Base-by-base conservation (phyloP, 83 land plant genomes). In the Picea abies region DNA sequence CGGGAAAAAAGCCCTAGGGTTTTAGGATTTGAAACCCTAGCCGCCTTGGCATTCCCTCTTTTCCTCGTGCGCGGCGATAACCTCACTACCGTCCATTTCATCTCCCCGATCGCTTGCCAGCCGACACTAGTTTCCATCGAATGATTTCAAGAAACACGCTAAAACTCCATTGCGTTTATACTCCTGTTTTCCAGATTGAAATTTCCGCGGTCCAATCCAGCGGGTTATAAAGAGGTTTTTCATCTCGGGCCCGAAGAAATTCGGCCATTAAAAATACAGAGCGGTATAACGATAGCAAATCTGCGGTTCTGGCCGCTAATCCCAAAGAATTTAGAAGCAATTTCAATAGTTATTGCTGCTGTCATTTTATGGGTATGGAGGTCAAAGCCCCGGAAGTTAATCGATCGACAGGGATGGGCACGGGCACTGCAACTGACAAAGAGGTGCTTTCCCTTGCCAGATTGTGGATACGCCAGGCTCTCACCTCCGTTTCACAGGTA, bases 391-490 rank as follows among this genome's bases (percentile, higher is more conserved):
- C 58, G 22, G 77, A 52, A 22, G 58, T 39, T 8, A 73, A 44
- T 8, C 15, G 44, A 8, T 44, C 26, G 5, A 23, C 52, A 47
- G 23, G 56, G 25, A 73, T 44, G 77, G 58, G 58, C 15, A 56
- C 58, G 58, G 58, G 26, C 11, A 44, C 56, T n/a, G 14, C 25
- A 3, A 47, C 47, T 7, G 12, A 73, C 22, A 20, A 47, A 44
- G 58, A 73, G 77, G n/a, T 73, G 77, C 77, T 73, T 44, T 73
- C 77, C 3, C 14, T 73, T 14, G 77, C 77, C 52, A 73, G 77
- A 52, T 39, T 73, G 77, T 73, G 77, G 77, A 73, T 73, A n/a
- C 58, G 58, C 16, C 58, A 73, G 56, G 77, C 77, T 52, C 77
- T 73, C 25, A 44, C 58, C 9, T 73, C 77, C 12, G 77, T 73